Evolutionary conservation across 352 stramenopile species (phyloP).

Genomic region (Globisporangium radiosum): DNA sequence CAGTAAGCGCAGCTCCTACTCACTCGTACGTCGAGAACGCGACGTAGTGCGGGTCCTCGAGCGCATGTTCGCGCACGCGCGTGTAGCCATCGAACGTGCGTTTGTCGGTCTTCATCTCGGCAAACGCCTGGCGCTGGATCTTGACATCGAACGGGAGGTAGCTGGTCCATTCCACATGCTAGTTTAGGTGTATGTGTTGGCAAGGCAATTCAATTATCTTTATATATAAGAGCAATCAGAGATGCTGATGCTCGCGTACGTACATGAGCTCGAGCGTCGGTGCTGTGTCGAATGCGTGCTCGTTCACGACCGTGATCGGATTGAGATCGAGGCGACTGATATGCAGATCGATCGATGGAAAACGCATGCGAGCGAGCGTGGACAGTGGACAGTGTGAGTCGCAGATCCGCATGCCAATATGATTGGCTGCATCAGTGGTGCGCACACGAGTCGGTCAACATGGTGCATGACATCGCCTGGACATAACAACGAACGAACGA

Average conservation of each 20-base stretch:
- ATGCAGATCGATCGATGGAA: too few species aligned
- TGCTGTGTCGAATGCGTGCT: conserved; percentile 52
- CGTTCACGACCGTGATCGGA: conserved; percentile 59
- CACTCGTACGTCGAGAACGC: conserved; percentile 33
- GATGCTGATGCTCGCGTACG: neutral
- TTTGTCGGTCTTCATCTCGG: conserved; percentile 72
- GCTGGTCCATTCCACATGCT: conserved; percentile 11
- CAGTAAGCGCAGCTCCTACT: conserved; percentile 2
- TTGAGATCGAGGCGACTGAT: conserved; percentile 68
- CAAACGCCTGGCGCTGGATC: conserved; percentile 69
- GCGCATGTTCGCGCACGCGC: conserved; percentile 33
- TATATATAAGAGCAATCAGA: neutral
- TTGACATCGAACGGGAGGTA: conserved; percentile 71
- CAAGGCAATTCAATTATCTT: neutral
- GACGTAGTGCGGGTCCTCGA: conserved; percentile 63
- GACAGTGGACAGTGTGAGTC: too few species aligned
- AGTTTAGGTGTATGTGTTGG: neutral
- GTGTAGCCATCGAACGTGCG: conserved; percentile 54
- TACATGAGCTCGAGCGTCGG: conserved; percentile 67
- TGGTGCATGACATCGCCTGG: too few species aligned
- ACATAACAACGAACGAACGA: neutral
- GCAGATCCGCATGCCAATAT: neutral
- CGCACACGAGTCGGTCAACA: neutral
- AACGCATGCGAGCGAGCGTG: too few species aligned
- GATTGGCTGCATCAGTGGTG: neutral